Evolutionary conservation across 768 basidiomycete species (phyloP).

Genomic region (Gyrodon lividus): DNA sequence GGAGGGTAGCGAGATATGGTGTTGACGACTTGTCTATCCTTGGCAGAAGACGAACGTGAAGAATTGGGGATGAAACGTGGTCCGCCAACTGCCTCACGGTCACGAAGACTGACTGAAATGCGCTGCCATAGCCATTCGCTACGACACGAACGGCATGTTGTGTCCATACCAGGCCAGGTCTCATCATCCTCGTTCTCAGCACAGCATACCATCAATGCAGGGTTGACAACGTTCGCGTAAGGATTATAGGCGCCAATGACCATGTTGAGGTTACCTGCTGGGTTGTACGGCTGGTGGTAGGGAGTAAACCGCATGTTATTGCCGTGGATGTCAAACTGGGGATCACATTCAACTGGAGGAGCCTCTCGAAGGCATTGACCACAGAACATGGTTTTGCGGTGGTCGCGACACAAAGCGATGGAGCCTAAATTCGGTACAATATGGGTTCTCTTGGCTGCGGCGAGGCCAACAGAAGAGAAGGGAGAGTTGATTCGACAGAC

Average conservation of each 20-base stretch:
- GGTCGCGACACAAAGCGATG: constrained; percentile 60
- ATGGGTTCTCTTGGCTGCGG: constrained; percentile 45
- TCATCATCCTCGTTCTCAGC: constrained; percentile 74
- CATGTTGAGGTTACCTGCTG: constrained; percentile 16
- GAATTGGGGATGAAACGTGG: constrained; percentile 27
- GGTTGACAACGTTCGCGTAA: constrained; percentile 23
- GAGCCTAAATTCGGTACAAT: constrained; percentile 42
- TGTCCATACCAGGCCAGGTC: constrained; percentile 60
- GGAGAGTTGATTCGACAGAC: constrained; percentile 73
- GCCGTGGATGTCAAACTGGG: constrained; percentile 34
- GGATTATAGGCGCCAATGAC: constrained; percentile 26
- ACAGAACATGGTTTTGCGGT: constrained; percentile 62
- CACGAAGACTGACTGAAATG: constrained; percentile 45
- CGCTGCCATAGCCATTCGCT: constrained; percentile 64
- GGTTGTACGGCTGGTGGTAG: constrained; percentile 32
- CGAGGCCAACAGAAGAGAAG: constrained; percentile 48
- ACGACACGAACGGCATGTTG: constrained; percentile 69
- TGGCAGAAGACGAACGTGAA: constrained; percentile 13
- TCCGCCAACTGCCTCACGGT: constrained; percentile 60
- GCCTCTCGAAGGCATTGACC: constrained; percentile 69
- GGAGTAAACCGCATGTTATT: constrained; percentile 31
- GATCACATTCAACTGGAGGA: constrained; percentile 42
- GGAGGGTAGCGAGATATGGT: constrained; percentile 24
- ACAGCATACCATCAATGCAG: constrained; percentile 43
- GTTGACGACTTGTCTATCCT: constrained; percentile 8